Conservation (phyloP, 805 yeast species). For the Teunomyces stri region DNA sequence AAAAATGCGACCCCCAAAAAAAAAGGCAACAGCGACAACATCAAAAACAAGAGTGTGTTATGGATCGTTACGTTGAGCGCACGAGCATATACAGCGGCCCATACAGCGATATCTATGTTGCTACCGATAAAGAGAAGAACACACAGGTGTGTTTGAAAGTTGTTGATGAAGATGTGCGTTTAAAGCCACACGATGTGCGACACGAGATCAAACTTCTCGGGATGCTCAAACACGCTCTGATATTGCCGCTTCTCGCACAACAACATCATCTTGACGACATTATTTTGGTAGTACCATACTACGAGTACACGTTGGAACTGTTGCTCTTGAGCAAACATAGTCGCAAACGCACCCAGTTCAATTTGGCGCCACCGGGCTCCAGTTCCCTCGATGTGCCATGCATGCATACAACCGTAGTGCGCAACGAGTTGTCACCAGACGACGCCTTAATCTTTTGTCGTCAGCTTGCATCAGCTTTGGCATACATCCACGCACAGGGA, state of each 20-base stretch:
- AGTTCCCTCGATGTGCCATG: slow-evolving; percentile 12
- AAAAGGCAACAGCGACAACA: not conserved
- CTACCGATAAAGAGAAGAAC: slow-evolving; percentile 10
- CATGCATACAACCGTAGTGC: slow-evolving; percentile 1
- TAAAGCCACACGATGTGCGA: slow-evolving; percentile 36
- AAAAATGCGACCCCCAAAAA: too few species aligned
- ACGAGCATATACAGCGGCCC: slow-evolving; percentile 32
- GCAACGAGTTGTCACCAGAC: slow-evolving; percentile 4
- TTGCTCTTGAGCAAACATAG: slow-evolving; percentile 19
- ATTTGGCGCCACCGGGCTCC: slow-evolving; percentile 14
- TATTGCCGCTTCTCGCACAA: slow-evolving; percentile 20
- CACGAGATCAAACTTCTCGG: slow-evolving; percentile 30
- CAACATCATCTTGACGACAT: slow-evolving; percentile 30
- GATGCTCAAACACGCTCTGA: slow-evolving; percentile 13
- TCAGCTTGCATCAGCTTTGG: slow-evolving; percentile 22
- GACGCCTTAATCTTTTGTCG: not conserved
- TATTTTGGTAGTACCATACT: slow-evolving; percentile 31
- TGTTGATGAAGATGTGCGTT: slow-evolving; percentile 35
- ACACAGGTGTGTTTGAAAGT: slow-evolving; percentile 25
- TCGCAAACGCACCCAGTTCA: slow-evolving; percentile 22
- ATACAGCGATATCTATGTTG: slow-evolving; percentile 31
- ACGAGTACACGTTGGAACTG: slow-evolving; percentile 23
- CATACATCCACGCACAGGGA: slow-evolving; percentile 28
- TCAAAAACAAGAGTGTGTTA: not conserved
- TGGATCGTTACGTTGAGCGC: slow-evolving; percentile 16